Evolutionary conservation across 2,329 filamentous ascomycete genomes (phyloP).

Genomic region (Fusarium aywerte): DNA sequence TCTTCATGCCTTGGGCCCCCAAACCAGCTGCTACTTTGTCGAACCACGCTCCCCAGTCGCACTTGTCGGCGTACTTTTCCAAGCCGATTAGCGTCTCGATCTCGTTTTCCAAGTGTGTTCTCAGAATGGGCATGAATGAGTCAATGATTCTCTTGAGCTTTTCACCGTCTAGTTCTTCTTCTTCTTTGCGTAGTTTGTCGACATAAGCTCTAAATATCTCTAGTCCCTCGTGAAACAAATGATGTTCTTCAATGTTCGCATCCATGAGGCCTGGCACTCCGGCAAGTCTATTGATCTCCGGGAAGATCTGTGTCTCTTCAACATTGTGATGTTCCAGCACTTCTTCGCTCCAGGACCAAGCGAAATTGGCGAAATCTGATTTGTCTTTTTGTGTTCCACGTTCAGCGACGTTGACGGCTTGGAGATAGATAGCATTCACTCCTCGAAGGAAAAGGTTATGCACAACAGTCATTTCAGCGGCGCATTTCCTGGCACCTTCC

Average conservation of each 20-base stretch:
- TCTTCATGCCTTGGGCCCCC: conserved; percentile 28
- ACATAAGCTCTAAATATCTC: conserved; percentile 49
- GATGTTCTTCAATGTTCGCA: conserved; percentile 55
- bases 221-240: conserved; percentile 53
- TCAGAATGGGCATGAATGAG: conserved; percentile 49
- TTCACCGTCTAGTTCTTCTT: conserved; percentile 48
- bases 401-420: conserved; percentile 49
- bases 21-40: conserved; percentile 32
- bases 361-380: conserved; percentile 50
- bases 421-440: conserved; percentile 54
- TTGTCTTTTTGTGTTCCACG: conserved; percentile 48
- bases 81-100: conserved; percentile 52
- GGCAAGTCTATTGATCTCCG: conserved; percentile 50
- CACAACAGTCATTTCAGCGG: conserved; percentile 49
- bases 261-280: conserved; percentile 55
- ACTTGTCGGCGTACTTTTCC: conserved; percentile 49
- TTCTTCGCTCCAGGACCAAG: conserved; percentile 47
- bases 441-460: conserved; percentile 54
- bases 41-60: conserved; percentile 51
- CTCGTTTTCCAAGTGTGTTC: conserved; percentile 54
- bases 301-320: conserved; percentile 55
- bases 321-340: conserved; percentile 53
- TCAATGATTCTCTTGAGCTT: conserved; percentile 40
- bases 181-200: conserved; percentile 41
- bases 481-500: conserved; percentile 38